Evolutionary conservation across 1,139 yeast genomes (phyloP).

Genomic region (Yamadazyma oceani): DNA sequence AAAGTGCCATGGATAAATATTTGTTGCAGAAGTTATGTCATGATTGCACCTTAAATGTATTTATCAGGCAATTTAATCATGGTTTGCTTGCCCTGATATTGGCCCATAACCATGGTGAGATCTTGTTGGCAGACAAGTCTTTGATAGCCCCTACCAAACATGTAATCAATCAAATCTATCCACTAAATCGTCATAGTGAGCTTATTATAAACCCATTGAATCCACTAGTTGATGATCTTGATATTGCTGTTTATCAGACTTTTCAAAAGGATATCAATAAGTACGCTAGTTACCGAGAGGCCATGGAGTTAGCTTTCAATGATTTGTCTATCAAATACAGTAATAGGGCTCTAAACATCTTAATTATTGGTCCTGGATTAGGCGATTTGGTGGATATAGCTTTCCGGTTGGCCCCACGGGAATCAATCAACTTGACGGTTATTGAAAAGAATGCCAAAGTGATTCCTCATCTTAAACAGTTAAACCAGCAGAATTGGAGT

Average conservation of each 20-base stretch:
- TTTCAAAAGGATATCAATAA: conserved; percentile 72
- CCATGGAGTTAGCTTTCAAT: conserved; percentile 58
- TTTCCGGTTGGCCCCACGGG: conserved; percentile 3
- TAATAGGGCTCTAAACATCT: conserved; percentile 26
- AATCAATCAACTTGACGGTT: conserved; percentile 16
- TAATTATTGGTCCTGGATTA: conserved; percentile 84
- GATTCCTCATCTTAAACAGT: conserved; percentile 40
- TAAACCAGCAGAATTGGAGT: conserved; percentile 47
- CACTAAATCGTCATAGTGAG: conserved; percentile 6
- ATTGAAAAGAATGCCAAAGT: conserved; percentile 76
- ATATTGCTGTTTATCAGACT: conserved; percentile 57
- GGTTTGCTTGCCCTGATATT: too few relatives aligned
- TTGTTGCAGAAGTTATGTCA: too few relatives aligned
- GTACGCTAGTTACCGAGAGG: conserved; percentile 65
- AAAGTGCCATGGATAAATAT: too few relatives aligned
- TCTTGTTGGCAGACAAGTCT: neutral
- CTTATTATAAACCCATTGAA: conserved; percentile 55
- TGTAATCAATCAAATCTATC: neutral
- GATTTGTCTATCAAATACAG: conserved; percentile 18
- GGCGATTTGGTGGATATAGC: conserved; percentile 67
- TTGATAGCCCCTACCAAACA: conserved; percentile 2
- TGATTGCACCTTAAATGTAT: too few relatives aligned
- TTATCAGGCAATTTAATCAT: too few relatives aligned
- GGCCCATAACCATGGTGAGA: neutral
- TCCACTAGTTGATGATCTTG: conserved; percentile 61